These are phyloP conservation scores for Noccaea bulbosa DNA, from an alignment of 345 rosid genomes.

Conservation along the genomic window DNA sequence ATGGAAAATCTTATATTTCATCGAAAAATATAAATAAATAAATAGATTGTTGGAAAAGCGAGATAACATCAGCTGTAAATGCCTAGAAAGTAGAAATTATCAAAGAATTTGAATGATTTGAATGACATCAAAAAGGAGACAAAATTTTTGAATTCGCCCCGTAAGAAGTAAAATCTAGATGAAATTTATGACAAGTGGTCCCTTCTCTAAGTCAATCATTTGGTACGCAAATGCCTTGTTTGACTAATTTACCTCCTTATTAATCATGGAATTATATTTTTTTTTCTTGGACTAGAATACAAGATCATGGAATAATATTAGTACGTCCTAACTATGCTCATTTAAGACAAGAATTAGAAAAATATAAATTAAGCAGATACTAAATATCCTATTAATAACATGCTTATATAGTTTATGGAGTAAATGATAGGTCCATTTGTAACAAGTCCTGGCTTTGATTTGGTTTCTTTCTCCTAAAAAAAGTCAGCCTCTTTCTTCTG, in stretches of 20 bases:
- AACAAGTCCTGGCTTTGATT: neutral
- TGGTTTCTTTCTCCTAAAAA: no score
- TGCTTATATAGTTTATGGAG: no score
- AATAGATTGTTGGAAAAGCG: no score
- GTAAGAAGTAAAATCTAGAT: neutral
- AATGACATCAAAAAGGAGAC: neutral
- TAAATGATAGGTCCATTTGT: neutral
- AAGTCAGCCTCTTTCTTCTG: no score
- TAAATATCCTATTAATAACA: no score
- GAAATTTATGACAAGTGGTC: slow-evolving; percentile 6
- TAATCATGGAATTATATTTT: neutral
- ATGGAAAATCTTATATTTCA: no score
- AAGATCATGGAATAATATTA: no score
- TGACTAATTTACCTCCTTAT: slow-evolving; percentile 4
- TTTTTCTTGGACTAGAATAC: no score
- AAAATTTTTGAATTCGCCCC: neutral
- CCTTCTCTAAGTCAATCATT: slow-evolving; percentile 4
- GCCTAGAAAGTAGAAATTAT: neutral
- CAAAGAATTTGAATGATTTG: neutral
- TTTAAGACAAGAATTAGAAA: neutral
- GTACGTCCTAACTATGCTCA: neutral
- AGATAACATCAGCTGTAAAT: no score
- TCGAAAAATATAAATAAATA: no score
- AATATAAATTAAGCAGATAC: neutral
- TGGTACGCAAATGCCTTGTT: neutral